Evolutionary conservation across 345 rosid genomes (phyloP).

Genomic region (Triadica sebifera): DNA sequence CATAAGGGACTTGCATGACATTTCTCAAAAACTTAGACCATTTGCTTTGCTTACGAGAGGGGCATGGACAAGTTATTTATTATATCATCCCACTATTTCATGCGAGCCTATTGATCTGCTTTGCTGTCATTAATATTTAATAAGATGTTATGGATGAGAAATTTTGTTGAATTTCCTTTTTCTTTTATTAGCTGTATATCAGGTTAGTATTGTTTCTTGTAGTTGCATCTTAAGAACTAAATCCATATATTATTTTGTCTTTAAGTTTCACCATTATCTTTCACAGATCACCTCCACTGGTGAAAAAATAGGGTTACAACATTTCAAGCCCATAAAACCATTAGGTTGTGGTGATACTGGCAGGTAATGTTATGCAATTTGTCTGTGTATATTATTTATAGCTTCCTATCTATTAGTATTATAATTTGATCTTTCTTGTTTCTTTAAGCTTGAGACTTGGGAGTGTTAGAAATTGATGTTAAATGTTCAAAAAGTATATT

Average conservation of each 20-base stretch:
- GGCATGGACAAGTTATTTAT: not conserved
- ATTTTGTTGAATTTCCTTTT: too few species aligned
- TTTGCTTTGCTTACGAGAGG: not conserved
- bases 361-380: constrained; percentile 47
- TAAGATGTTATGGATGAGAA: too few species aligned
- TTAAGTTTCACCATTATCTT: constrained; percentile 3
- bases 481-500: too few species aligned
- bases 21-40: too few species aligned
- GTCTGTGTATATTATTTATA: not conserved
- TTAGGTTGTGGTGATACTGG: constrained; percentile 98
- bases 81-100: too few species aligned
- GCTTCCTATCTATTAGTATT: not conserved
- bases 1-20: not conserved
- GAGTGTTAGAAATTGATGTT: too few species aligned
- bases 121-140: too few species aligned
- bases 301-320: constrained; percentile 70
- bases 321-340: constrained; percentile 93
- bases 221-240: not conserved
- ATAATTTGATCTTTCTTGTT: too few species aligned
- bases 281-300: constrained; percentile 65
- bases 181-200: too few species aligned
- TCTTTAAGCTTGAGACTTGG: too few species aligned
- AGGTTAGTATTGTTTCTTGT: not conserved
- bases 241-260: constrained; percentile 5
- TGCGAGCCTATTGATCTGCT: too few species aligned